phyloP scores from a whole-genome alignment of 768 basidiomycete species.

The Tubosaeta brunneosetosa region DNA sequence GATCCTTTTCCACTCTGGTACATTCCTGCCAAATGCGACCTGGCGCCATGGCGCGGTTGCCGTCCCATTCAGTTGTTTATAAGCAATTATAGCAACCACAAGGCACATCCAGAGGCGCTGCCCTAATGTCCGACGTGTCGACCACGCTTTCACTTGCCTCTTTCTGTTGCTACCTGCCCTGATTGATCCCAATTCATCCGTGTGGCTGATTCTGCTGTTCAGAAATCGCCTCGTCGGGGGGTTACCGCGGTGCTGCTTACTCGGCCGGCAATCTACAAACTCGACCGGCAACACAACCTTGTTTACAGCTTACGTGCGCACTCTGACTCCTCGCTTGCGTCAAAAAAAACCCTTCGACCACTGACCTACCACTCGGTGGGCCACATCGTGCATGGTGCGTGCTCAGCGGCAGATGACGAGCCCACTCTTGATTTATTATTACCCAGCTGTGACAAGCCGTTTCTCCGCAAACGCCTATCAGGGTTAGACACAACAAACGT shows the following conservation, averaged over 20 bases:
- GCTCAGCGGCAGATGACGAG: neutral
- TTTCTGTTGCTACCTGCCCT: conserved; percentile 15
- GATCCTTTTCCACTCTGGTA: conserved; percentile 16
- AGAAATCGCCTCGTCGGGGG: conserved; percentile 5
- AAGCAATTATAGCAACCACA: conserved; percentile 20
- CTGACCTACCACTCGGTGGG: neutral
- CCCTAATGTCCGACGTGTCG: conserved; percentile 30
- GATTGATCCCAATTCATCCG: conserved; percentile 17
- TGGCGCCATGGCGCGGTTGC: conserved; percentile 22
- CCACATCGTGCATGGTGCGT: neutral
- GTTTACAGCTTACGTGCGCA: conserved; percentile 20
- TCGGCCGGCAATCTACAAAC: conserved; percentile 13
- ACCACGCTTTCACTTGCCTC: conserved; percentile 19
- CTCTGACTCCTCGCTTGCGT: conserved; percentile 5
- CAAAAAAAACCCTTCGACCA: neutral
- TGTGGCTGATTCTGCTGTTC: conserved; percentile 20
- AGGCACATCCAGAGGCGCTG: conserved; percentile 24
- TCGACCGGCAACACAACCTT: conserved; percentile 3
- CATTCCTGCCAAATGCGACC: conserved; percentile 19
- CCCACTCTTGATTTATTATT: conserved; percentile 13
- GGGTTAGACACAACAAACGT: conserved; percentile 18
- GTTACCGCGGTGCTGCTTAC: conserved; percentile 6
- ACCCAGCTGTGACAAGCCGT: conserved; percentile 11
- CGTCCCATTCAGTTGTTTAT: conserved; percentile 25
- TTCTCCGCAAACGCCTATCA: conserved; percentile 36